phyloP scores from a whole-genome alignment of 1,139 yeast genomes.

The Pneumocystis canis region DNA sequence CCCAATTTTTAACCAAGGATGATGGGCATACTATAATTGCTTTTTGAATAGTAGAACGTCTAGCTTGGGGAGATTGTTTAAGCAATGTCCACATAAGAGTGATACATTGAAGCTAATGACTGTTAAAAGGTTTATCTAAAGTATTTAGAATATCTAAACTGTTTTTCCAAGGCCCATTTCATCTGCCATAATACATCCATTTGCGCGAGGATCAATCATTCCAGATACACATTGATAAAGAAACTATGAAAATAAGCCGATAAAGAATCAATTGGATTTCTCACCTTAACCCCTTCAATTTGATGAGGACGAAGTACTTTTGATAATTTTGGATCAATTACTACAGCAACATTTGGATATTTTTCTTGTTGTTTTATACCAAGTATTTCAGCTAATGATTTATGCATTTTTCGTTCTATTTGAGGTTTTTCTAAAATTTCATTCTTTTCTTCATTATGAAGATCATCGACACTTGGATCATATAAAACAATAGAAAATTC shows the following conservation, averaged over 20 bases:
- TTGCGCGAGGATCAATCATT: slow-evolving; percentile 65
- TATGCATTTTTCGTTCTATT: slow-evolving; percentile 28
- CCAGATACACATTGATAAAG: slow-evolving; percentile 86
- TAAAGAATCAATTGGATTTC: neutral
- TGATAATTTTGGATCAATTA: slow-evolving; percentile 77
- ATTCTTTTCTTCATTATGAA: slow-evolving; percentile 21
- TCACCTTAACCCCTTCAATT: slow-evolving; percentile 71
- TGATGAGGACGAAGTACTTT: slow-evolving; percentile 90
- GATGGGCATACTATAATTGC: slow-evolving; percentile 94
- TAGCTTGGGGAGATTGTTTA: slow-evolving; percentile 79
- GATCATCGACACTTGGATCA: slow-evolving; percentile 76
- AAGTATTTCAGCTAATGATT: slow-evolving; percentile 63
- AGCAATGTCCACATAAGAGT: slow-evolving; percentile 87
- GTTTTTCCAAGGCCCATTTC: slow-evolving; percentile 98
- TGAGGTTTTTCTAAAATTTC: slow-evolving; percentile 12
- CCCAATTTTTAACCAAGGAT: slow-evolving; percentile 90
- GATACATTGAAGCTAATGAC: slow-evolving; percentile 52
- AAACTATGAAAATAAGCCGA: slow-evolving; percentile 27
- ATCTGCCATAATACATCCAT: slow-evolving; percentile 98
- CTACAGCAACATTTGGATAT: slow-evolving; percentile 75
- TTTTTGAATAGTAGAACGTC: slow-evolving; percentile 62
- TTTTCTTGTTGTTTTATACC: slow-evolving; percentile 48
- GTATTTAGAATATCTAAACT: slow-evolving; percentile 4
- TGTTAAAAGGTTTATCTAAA: neutral
- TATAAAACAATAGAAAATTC: slow-evolving; percentile 89